Evolutionary conservation across 345 rosid species (phyloP), one percentile per base, ranked within the genome.

Genomic region (Fremontodendron californicum): DNA sequence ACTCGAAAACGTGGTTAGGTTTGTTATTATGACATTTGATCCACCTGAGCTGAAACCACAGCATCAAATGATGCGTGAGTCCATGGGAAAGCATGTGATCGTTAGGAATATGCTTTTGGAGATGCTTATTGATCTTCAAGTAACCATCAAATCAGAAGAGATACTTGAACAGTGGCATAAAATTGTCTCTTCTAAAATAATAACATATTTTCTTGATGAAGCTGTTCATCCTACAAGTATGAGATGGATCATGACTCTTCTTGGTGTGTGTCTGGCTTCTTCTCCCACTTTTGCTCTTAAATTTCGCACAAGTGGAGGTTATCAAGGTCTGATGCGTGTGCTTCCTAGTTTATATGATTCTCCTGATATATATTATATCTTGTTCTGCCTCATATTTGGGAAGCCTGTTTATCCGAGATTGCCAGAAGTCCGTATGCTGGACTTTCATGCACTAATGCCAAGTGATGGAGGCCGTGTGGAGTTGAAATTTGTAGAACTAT

Each of bases 231-330:
- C 99, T 81, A 94, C 99, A 18, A 94, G 97, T 73, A 96, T 96
- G 98, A 94, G 99, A 90, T 96, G 99, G 97, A 91, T 96, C 85
- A 91, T 94, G 98, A 96, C 99, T 78, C 95, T 96, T 78, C 97
- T 96, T 51, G 99, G 99, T 65, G 95, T 91, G 69, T 91, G 92
- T 86, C 93, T 96, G 77, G 87, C 94, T 77, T 89, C 97, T 85
- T 96, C 99, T 77, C 93, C 92, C 35, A 92, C 97, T 74, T 96
- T 96, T 86, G 87, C 94, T 37, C 93, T 94, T 31, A 94, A 90
- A 74, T 96, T 96, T 85, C 98, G 97, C 66, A 84, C 95, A 12
- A 89, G 97, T 82, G 97, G 98, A 83, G 92, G 99, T 79, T 96
- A 93, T 87, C 98, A 92, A 83, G 91, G 90, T 86, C 86, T 96